Evolutionary conservation across 805 yeast genomes (phyloP).

Genomic region (Lipomyces orientalis): DNA sequence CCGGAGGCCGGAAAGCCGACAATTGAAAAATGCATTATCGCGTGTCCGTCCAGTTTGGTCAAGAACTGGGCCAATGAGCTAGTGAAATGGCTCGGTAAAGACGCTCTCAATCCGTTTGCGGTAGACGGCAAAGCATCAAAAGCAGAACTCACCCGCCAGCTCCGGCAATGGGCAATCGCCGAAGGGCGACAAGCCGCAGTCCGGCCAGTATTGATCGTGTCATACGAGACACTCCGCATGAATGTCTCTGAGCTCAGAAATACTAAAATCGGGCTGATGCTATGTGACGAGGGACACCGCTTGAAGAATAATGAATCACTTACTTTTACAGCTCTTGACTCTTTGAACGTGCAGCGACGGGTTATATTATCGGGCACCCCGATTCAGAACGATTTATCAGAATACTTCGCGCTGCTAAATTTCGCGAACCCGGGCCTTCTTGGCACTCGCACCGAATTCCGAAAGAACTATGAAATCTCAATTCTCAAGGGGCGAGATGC

Average conservation of each 20-base stretch:
- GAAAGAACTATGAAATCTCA: slow-evolving; percentile 79
- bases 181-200: slow-evolving; percentile 80
- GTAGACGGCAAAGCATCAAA: slow-evolving; percentile 78
- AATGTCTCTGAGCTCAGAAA: slow-evolving; percentile 76
- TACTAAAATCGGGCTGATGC: slow-evolving; percentile 81
- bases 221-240: slow-evolving; percentile 90
- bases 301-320: slow-evolving; percentile 87
- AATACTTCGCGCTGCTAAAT: slow-evolving; percentile 85
- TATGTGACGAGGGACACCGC: slow-evolving; percentile 88
- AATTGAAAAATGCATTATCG: slow-evolving; percentile 88
- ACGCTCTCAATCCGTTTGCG: slow-evolving; percentile 85
- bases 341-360: slow-evolving; percentile 83
- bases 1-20: slow-evolving; percentile 82
- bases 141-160: slow-evolving; percentile 65
- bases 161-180: slow-evolving; percentile 86
- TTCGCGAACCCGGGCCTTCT: slow-evolving; percentile 94
- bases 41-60: slow-evolving; percentile 93
- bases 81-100: slow-evolving; percentile 92
- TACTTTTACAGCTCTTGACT: slow-evolving; percentile 84
- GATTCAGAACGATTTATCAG: slow-evolving; percentile 89
- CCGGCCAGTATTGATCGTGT: slow-evolving; percentile 89
- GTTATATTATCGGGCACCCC: slow-evolving; percentile 97
- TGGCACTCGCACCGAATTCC: slow-evolving; percentile 82
- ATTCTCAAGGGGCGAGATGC: slow-evolving; percentile 90
- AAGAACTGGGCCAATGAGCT: slow-evolving; percentile 97